phyloP scores from a whole-genome alignment of 768 basidiomycete species.

The Collybiopsis confluens region DNA sequence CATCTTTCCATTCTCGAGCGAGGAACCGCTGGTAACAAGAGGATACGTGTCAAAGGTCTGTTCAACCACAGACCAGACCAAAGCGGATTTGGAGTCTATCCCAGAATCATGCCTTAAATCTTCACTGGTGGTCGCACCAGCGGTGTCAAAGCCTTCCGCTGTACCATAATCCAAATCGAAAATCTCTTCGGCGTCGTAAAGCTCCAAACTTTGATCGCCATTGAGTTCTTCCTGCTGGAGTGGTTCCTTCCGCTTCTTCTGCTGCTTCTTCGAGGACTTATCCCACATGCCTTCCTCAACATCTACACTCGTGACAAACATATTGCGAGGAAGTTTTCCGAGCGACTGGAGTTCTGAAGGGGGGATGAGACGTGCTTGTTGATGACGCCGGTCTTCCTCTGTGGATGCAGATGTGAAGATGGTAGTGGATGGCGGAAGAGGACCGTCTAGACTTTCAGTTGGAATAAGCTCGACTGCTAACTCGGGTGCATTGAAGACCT shows the following conservation, averaged over 20 bases:
- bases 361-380: constrained; percentile 31
- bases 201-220: neutral
- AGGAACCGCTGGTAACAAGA: neutral
- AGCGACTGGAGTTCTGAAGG: constrained; percentile 38
- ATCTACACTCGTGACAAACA: constrained; percentile 51
- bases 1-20: neutral
- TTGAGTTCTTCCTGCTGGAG: neutral
- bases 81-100: neutral
- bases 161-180: neutral
- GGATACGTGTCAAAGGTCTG: neutral
- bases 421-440: neutral
- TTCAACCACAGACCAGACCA: constrained; percentile 5
- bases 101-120: neutral
- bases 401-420: constrained; percentile 2
- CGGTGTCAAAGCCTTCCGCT: neutral
- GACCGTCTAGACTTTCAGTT: neutral
- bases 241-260: neutral
- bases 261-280: constrained; percentile 16
- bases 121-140: too few species aligned
- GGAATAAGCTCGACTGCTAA: neutral
- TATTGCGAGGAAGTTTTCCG: constrained; percentile 35
- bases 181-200: neutral
- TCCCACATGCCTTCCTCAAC: constrained; percentile 31
- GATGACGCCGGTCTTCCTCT: neutral
- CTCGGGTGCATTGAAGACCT: constrained; percentile 27